Evolutionary conservation across 2,329 filamentous ascomycete species (phyloP).

Genomic region (Dendrostoma leiphaemia): DNA sequence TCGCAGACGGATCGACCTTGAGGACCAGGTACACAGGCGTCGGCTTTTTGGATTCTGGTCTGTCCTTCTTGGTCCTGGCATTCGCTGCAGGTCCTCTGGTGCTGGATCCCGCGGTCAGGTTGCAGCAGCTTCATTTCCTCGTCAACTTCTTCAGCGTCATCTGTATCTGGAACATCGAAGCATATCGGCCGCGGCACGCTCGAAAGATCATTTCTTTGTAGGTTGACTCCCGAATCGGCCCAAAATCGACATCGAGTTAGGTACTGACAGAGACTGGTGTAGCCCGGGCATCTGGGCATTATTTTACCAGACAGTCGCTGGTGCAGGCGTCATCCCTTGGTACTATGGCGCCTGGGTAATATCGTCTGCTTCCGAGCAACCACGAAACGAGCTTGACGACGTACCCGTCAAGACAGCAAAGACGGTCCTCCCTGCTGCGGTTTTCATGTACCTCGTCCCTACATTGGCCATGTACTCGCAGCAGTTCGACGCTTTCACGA

Average conservation of each 20-base stretch:
- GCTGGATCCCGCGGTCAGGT: not conserved
- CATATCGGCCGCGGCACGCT: not conserved
- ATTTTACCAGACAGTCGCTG: not conserved
- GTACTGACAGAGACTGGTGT: too few species aligned
- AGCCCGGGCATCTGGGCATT: not conserved
- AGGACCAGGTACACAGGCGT: not conserved
- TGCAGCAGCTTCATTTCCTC: not conserved
- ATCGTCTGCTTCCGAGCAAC: not conserved
- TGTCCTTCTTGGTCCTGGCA: not conserved
- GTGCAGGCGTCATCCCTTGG: not conserved
- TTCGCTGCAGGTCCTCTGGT: not conserved
- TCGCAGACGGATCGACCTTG: not conserved
- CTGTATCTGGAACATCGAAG: constrained; percentile 1
- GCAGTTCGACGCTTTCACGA: not conserved
- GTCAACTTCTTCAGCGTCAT: constrained; percentile 1
- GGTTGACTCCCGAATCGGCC: not conserved
- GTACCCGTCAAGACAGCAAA: not conserved
- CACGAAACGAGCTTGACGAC: not conserved
- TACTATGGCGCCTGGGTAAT: not conserved
- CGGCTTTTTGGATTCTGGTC: not conserved
- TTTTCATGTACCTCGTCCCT: not conserved
- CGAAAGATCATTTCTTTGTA: not conserved
- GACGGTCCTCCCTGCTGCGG: not conserved
- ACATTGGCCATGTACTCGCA: not conserved
- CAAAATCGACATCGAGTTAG: too few species aligned